These are phyloP conservation scores for Malassezia japonica DNA, from an alignment of 1,284 basidiomycete species.

Conservation along the genomic window DNA sequence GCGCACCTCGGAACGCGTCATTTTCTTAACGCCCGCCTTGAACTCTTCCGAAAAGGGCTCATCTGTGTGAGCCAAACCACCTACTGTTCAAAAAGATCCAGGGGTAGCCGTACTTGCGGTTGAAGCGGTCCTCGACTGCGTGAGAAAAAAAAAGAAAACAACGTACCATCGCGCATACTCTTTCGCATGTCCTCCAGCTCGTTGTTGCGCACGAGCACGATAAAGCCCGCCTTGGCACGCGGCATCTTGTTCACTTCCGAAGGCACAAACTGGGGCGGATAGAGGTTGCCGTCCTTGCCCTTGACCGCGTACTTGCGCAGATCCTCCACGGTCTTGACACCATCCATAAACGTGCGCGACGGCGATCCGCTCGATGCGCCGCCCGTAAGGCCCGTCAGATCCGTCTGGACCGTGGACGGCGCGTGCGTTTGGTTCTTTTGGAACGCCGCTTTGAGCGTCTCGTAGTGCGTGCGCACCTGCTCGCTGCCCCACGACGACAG, in stretches of 20 bases:
- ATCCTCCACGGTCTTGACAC: constrained; percentile 28
- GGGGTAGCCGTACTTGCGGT: constrained; percentile 47
- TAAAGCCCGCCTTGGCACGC: constrained; percentile 47
- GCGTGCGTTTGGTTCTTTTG: neutral
- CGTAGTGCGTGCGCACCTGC: constrained; percentile 8
- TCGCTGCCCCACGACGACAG: constrained; percentile 9
- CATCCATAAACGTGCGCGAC: constrained; percentile 8
- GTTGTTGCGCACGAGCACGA: constrained; percentile 44
- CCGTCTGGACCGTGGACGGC: neutral
- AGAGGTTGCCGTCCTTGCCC: constrained; percentile 41
- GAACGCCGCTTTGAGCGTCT: constrained; percentile 3
- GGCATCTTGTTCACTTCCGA: constrained; percentile 33
- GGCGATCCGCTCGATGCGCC: neutral
- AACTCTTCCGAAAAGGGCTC: constrained; percentile 49
- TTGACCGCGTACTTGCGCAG: constrained; percentile 30
- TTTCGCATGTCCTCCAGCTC: constrained; percentile 40
- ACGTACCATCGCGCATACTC: constrained; percentile 27
- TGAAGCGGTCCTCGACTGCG: constrained; percentile 37
- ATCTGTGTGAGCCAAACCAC: constrained; percentile 7
- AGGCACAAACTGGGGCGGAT: constrained; percentile 39
- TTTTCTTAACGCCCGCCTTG: constrained; percentile 37
- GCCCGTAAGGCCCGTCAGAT: neutral
- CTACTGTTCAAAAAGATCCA: constrained; percentile 50
- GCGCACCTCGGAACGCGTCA: constrained; percentile 37
- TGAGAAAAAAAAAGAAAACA: neutral